Evolutionary conservation across 441 rosid species (phyloP).

Genomic region (Pelargonium myrrhifolium): DNA sequence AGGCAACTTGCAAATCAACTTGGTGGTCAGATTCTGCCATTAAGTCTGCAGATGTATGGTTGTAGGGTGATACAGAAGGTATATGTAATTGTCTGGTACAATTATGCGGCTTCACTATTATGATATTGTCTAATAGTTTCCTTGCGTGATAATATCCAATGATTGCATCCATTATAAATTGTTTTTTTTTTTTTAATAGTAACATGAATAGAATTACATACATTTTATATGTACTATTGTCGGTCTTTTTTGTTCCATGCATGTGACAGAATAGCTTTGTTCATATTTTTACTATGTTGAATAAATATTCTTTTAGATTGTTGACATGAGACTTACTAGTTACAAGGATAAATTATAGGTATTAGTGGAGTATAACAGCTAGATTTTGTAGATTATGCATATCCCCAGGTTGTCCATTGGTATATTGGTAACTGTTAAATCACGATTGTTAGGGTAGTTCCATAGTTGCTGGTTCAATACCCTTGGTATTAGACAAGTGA

Average conservation of each 20-base stretch:
- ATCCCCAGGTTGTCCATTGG: not conserved
- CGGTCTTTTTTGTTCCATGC: not conserved
- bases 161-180: not conserved
- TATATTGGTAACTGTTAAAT: not conserved
- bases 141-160: not conserved
- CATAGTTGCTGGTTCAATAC: too few relatives aligned
- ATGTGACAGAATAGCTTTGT: not conserved
- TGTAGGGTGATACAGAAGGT: slow-evolving; percentile 88
- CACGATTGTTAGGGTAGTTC: too few relatives aligned
- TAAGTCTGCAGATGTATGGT: slow-evolving; percentile 80
- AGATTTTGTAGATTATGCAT: not conserved
- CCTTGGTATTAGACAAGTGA: not conserved
- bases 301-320: not conserved
- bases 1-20: slow-evolving; percentile 65
- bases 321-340: not conserved
- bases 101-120: not conserved
- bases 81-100: slow-evolving; percentile 10
- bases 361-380: not conserved
- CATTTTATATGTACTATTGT: not conserved
- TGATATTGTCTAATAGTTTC: not conserved
- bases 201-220: not conserved
- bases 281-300: not conserved
- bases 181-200: not conserved
- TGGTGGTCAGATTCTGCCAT: slow-evolving; percentile 51
- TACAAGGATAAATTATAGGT: not conserved